Base-by-base conservation (phyloP, 1,284 basidiomycete genomes). In the Dichomitus squalens region DNA sequence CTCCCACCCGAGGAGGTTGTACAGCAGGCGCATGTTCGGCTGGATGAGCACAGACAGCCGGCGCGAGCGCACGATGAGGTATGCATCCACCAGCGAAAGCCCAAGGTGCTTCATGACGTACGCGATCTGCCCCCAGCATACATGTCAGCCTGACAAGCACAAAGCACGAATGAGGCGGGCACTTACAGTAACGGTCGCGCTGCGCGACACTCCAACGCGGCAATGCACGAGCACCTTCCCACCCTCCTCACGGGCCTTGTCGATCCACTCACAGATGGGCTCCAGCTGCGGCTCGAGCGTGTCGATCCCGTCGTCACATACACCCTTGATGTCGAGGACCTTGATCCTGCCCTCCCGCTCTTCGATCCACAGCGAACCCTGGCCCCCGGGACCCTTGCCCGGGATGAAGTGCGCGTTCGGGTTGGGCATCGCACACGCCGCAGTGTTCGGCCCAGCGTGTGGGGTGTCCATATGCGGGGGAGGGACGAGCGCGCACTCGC, bases 71-170 rank as follows among this genome's bases (percentile, higher is more conserved):
- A 95, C 92, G 61, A 95, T 85, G 64, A 98, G 81, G 75, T 98
- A 98, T 23, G 95, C 93, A 68, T 96, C 93, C 61, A 96, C 93
- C 53, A 98, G 85, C 40, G 90, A 88, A 52, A 97, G 78, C 40
- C 83, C 79, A n/a, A 95, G 84, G 70, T 96, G 87, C 70, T 95
- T 92, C 95, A 98, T 98, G 67, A 97, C 90, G 74, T 98, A 98
- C 8, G 96, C 96, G 69, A 99, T 96, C 84, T 85, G 48, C n/a
- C 20, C 6, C 36, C 36, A 21, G 29, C 2, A 34, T 11, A 2
- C 21, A 34, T 47, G 29, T 56, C 29, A 49, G 34, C 36, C 18
- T 20, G 21, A 11, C 29, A 25, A 25, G 27, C 31, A 44, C 49
- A 31, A 60, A 53, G 52, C 12, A 49, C 62, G 55, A 48, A 55